A percentile compares a stretch with the other conserved stretches of the same genome.
Conservation (phyloP, 2,329 filamentous ascomycete genomes). For the Paradendryphiella salina region DNA sequence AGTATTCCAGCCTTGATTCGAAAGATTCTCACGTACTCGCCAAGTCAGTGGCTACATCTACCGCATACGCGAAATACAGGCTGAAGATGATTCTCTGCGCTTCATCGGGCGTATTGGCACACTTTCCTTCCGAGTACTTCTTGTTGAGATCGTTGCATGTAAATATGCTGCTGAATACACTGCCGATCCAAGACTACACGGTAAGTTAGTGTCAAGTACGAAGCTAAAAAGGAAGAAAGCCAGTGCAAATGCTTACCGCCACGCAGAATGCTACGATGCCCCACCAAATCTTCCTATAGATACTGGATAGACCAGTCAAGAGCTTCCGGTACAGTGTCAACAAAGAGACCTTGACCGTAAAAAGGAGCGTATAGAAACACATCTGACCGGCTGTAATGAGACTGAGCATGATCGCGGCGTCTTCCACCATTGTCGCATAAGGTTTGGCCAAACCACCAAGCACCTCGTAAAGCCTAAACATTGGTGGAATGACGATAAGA, state of each 20-base stretch:
- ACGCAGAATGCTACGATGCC: slow-evolving; percentile 35
- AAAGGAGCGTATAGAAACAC: slow-evolving; percentile 20
- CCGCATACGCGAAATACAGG: slow-evolving; percentile 41
- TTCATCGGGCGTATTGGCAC: slow-evolving; percentile 21
- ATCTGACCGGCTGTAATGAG: slow-evolving; percentile 47
- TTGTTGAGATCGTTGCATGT: slow-evolving; percentile 45
- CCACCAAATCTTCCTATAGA: slow-evolving; percentile 46
- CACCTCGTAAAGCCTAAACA: slow-evolving; percentile 40
- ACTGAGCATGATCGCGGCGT: slow-evolving; percentile 37
- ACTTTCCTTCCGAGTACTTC: slow-evolving; percentile 42
- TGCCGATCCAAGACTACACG: slow-evolving; percentile 43
- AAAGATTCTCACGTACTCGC: slow-evolving; percentile 24
- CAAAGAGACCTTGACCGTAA: slow-evolving; percentile 15
- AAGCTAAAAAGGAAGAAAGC: neutral
- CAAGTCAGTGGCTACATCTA: slow-evolving; percentile 44
- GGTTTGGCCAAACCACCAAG: slow-evolving; percentile 22
- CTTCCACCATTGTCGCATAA: slow-evolving; percentile 37
- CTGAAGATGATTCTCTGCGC: slow-evolving; percentile 23
- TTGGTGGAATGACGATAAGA: slow-evolving; percentile 35
- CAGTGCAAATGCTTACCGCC: neutral
- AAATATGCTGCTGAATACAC: slow-evolving; percentile 41
- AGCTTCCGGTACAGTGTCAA: slow-evolving; percentile 46
- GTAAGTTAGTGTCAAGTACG: neutral
- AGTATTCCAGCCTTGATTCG: neutral
- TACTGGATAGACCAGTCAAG: slow-evolving; percentile 21